Conservation (phyloP, 352 stramenopile species). For the Pythium brachiatum region DNA sequence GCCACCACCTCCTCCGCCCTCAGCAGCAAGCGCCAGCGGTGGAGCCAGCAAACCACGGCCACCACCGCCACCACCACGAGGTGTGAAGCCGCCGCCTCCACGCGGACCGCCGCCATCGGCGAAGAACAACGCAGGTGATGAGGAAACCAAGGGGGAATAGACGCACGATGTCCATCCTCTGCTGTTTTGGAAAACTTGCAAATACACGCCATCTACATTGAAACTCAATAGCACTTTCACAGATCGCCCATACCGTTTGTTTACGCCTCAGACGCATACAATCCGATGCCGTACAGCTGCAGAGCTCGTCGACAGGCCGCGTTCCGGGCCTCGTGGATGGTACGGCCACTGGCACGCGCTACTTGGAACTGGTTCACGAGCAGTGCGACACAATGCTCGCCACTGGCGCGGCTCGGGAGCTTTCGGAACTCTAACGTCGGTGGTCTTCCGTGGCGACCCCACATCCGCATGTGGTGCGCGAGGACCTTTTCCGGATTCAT, state of each 20-base stretch:
- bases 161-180: background rate
- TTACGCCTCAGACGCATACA: constrained; percentile 14
- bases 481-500: constrained; percentile 80
- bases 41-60: constrained; percentile 46
- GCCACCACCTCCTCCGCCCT: constrained; percentile 31
- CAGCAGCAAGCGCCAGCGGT: constrained; percentile 8
- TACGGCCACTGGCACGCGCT: constrained; percentile 55
- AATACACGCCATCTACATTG: constrained; percentile 1
- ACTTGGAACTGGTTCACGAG: constrained; percentile 68
- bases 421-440: constrained; percentile 57
- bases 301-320: constrained; percentile 63
- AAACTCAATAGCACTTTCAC: background rate
- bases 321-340: constrained; percentile 69
- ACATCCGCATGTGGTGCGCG: constrained; percentile 55
- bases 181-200: constrained; percentile 13
- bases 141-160: constrained; percentile 30
- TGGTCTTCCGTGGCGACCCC: constrained; percentile 31
- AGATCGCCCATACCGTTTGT: background rate
- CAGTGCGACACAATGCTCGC: constrained; percentile 60
- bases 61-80: constrained; percentile 49
- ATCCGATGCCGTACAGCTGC: constrained; percentile 57
- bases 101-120: constrained; percentile 44
- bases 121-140: constrained; percentile 14
- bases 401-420: constrained; percentile 25
- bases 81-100: constrained; percentile 62